Base-by-base conservation (phyloP, 1,284 basidiomycete species). In the Leucoagaricus sp. region DNA sequence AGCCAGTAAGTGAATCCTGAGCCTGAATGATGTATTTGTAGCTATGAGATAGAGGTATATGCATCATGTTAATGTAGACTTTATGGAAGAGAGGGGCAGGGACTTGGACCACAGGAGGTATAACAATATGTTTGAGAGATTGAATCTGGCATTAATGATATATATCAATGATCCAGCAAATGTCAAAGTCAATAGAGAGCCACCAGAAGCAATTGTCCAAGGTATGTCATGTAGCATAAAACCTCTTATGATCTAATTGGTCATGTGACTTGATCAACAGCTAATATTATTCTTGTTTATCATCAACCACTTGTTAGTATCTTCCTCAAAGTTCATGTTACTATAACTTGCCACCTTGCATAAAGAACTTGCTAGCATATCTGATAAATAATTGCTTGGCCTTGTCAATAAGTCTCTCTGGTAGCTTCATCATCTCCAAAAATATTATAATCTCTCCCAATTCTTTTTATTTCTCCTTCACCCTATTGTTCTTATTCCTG, bases 161-260 rank as follows among this genome's bases (percentile, higher is more conserved):
- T n/a, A n/a, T n/a, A n/a, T n/a, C n/a, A n/a, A n/a, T n/a, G n/a
- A n/a, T n/a, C n/a, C n/a, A n/a, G n/a, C n/a, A n/a, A n/a, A n/a
- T n/a, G n/a, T n/a, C n/a, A n/a, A n/a, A n/a, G n/a, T n/a, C n/a
- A n/a, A n/a, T n/a, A n/a, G n/a, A n/a, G 12, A 65, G 67, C 67
- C 67, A 69, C 60, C 60, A 68, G 49, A 67, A 66, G 7, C 58
- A 52, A n/a, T 59, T 47, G 1, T 45, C n/a, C 2, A 69, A 47
- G 33, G 13, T 49, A 44, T 2, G 58, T 4, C 21, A 23, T 12
- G 25, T 62, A 9, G 54, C 51, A 23, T 61, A 59, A 6, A 59
- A 49, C 19, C 64, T 60, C 10, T 56, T 36, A 42, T 67, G 64
- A 2, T 60, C 65, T n/a, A 63, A 31, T 2, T 55, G 29, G 4